Evolutionary conservation across 345 rosid genomes (phyloP).

Genomic region (Cardamine chenopodiifolia): DNA sequence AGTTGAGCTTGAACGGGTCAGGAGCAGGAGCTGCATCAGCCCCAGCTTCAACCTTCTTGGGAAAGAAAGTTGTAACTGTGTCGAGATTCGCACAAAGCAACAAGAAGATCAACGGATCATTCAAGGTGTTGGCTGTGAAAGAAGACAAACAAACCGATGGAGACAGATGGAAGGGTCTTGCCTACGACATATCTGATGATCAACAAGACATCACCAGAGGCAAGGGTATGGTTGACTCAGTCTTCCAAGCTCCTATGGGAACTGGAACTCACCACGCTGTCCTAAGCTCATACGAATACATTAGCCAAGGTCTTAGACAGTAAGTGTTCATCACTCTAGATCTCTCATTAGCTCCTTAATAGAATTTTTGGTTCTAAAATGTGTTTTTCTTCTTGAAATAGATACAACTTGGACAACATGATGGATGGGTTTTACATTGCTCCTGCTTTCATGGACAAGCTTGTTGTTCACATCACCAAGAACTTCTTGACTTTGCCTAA

Average conservation of each 20-base stretch:
- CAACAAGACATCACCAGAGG: slow-evolving; percentile 97
- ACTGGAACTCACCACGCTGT: slow-evolving; percentile 84
- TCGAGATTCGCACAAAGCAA: slow-evolving; percentile 47
- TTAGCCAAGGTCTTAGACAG: slow-evolving; percentile 79
- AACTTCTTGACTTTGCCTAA: slow-evolving; percentile 91
- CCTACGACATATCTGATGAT: slow-evolving; percentile 71
- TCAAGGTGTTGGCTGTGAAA: slow-evolving; percentile 58
- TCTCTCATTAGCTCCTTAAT: neutral
- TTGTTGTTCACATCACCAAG: slow-evolving; percentile 92
- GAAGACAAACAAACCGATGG: slow-evolving; percentile 64
- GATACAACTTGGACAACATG: slow-evolving; percentile 80
- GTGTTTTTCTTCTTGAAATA: slow-evolving; percentile 32
- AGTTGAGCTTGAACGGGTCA: slow-evolving; percentile 83
- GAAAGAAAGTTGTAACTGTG: slow-evolving; percentile 61
- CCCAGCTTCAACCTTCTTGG: slow-evolving; percentile 72
- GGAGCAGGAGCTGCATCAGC: slow-evolving; percentile 58
- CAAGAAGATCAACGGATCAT: slow-evolving; percentile 45
- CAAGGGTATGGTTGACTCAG: slow-evolving; percentile 84
- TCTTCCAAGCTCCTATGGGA: slow-evolving; percentile 87
- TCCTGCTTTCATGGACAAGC: slow-evolving; percentile 98
- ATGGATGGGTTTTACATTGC: slow-evolving; percentile 90
- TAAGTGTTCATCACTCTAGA: slow-evolving; percentile 43
- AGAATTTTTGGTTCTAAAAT: neutral
- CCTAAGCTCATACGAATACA: slow-evolving; percentile 79
- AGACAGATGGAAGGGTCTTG: slow-evolving; percentile 87